Conservation (phyloP, 2,329 filamentous ascomycete genomes). For the Chaetomiaceae sp. region DNA sequence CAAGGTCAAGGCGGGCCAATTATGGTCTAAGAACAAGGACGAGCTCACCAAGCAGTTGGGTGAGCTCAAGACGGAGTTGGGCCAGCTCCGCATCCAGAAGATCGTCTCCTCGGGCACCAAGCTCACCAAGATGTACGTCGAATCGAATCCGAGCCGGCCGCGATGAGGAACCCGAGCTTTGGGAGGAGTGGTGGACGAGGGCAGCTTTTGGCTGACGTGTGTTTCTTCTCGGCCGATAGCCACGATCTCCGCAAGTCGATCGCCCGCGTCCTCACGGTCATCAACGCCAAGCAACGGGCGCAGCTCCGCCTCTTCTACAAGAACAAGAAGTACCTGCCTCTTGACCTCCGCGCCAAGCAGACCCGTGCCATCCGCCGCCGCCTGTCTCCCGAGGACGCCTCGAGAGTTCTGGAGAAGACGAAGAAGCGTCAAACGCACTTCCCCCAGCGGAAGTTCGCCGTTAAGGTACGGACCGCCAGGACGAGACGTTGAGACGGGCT, state of each 20-base stretch:
- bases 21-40: conserved; percentile 99
- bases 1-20: conserved; percentile 90
- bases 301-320: conserved; percentile 99
- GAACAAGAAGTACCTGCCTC: conserved; percentile 98
- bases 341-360: conserved; percentile 97
- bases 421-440: conserved; percentile 96
- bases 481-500: not conserved
- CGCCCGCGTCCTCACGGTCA: conserved; percentile 96
- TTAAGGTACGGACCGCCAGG: conserved; percentile 65
- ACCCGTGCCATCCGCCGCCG: conserved; percentile 96
- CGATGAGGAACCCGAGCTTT: not conserved
- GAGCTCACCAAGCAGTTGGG: conserved; percentile 92
- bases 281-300: conserved; percentile 98
- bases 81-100: conserved; percentile 97
- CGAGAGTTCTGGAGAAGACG: conserved; percentile 81
- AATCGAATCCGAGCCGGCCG: conserved; percentile 12
- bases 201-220: conserved; percentile 21
- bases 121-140: conserved; percentile 89
- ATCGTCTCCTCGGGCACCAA: conserved; percentile 92
- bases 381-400: conserved; percentile 85
- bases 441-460: conserved; percentile 96
- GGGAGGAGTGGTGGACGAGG: not conserved
- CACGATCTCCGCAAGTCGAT: conserved; percentile 99
- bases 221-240: conserved; percentile 43
- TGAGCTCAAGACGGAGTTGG: conserved; percentile 93